Evolutionary conservation across 2,329 filamentous ascomycete genomes (phyloP).

Genomic region (Stenocarpella maydis): DNA sequence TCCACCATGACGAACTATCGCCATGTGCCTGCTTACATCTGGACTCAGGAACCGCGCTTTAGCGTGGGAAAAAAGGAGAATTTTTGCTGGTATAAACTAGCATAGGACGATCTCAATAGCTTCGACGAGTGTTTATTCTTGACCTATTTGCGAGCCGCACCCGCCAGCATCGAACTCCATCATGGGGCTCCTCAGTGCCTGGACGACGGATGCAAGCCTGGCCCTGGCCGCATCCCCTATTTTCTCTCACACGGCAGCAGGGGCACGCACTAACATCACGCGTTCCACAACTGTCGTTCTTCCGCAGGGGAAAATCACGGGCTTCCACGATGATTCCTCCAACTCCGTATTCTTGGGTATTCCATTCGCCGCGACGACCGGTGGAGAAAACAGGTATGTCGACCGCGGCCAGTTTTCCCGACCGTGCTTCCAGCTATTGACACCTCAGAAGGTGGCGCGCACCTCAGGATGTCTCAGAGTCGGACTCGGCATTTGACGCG

Average conservation of each 20-base stretch:
- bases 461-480: constrained; percentile 41
- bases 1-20: not conserved
- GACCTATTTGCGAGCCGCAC: not conserved
- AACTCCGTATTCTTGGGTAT: constrained; percentile 48
- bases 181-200: not conserved
- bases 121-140: not conserved
- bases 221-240: not conserved
- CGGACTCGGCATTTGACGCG: constrained; percentile 38
- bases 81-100: not conserved
- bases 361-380: constrained; percentile 50
- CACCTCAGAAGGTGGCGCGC: constrained; percentile 39
- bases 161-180: not conserved
- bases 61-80: not conserved
- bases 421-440: not conserved
- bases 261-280: not conserved
- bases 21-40: constrained; percentile 1
- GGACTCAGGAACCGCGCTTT: not conserved
- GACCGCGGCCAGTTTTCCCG: not conserved
- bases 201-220: not conserved
- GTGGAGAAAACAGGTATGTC: constrained; percentile 45
- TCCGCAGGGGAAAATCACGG: not conserved
- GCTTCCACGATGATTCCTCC: not conserved
- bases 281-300: not conserved
- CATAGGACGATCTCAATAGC: not conserved
- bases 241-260: not conserved